Evolutionary conservation across 768 basidiomycete species (phyloP).

Genomic region (Suillus discolor): DNA sequence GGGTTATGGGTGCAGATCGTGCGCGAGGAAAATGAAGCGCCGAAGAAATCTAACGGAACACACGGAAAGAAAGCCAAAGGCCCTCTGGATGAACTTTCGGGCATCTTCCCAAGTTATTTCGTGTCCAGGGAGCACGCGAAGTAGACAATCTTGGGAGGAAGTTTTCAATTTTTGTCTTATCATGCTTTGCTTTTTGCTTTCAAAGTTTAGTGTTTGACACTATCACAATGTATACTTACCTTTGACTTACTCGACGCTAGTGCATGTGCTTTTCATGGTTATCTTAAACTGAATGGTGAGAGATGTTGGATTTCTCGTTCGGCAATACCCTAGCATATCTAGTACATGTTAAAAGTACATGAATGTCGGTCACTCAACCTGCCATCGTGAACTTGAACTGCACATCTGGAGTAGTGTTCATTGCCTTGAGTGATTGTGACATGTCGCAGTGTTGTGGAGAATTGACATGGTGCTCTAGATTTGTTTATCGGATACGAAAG

Average conservation of each 20-base stretch:
- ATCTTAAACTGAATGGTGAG: neutral
- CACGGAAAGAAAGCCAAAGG: slow-evolving; percentile 29
- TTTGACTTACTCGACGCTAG: neutral
- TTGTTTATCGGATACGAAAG: too few species aligned
- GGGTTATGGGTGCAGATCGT: slow-evolving; percentile 73
- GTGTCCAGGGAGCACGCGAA: slow-evolving; percentile 22
- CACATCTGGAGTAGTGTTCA: too few species aligned
- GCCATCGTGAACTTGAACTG: too few species aligned
- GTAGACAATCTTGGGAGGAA: neutral
- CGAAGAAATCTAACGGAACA: slow-evolving; percentile 11
- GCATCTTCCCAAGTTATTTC: slow-evolving; percentile 58
- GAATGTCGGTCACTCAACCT: too few species aligned
- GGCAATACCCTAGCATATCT: too few species aligned
- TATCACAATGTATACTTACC: neutral
- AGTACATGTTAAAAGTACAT: too few species aligned
- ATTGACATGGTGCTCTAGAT: too few species aligned
- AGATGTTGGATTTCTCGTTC: neutral
- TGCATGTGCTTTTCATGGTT: neutral
- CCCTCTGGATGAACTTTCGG: slow-evolving; percentile 25
- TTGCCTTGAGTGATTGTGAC: too few species aligned
- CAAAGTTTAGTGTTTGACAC: neutral
- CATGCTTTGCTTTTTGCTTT: slow-evolving; percentile 2
- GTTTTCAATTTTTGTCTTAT: neutral
- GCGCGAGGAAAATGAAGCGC: slow-evolving; percentile 26
- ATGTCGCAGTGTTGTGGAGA: too few species aligned